phyloP scores from a whole-genome alignment of 2,329 filamentous ascomycete genomes.

The Fusarium sp. region DNA sequence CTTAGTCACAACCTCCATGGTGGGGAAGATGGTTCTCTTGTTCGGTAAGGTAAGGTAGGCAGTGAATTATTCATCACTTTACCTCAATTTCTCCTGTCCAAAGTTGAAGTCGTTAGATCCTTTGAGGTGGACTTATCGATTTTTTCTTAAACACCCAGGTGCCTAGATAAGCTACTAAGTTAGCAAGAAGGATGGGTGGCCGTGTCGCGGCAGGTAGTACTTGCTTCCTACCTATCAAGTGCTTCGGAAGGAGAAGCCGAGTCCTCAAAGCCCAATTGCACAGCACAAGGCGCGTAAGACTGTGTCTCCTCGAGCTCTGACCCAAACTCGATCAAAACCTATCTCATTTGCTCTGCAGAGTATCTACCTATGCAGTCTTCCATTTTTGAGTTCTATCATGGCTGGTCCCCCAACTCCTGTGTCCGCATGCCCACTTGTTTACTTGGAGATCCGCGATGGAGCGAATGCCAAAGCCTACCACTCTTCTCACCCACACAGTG shows the following conservation, averaged over 20 bases:
- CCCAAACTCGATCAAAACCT: neutral
- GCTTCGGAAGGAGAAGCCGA: neutral
- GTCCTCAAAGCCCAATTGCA: neutral
- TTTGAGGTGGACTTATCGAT: neutral
- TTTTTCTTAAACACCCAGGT: no score
- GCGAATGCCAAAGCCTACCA: conserved; percentile 32
- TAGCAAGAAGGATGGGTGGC: neutral
- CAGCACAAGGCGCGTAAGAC: neutral
- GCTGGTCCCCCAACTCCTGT: conserved; percentile 43
- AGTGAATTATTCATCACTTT: conserved; percentile 11
- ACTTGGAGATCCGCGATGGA: conserved; percentile 43
- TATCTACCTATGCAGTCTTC: neutral
- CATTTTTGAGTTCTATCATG: conserved; percentile 31
- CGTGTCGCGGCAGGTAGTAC: neutral
- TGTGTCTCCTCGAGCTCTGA: neutral
- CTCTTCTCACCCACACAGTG: conserved; percentile 24
- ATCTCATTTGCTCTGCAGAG: neutral
- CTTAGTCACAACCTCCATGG: neutral
- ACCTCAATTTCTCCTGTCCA: conserved; percentile 25
- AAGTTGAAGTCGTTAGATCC: neutral
- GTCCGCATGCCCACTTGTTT: conserved; percentile 42
- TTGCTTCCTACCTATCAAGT: neutral
- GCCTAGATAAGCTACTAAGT: no score
- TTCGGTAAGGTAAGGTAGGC: neutral
- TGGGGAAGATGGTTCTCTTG: neutral